Evolutionary conservation across 2,329 filamentous ascomycete species (phyloP).

Genomic region (Diaporthe australafricana): DNA sequence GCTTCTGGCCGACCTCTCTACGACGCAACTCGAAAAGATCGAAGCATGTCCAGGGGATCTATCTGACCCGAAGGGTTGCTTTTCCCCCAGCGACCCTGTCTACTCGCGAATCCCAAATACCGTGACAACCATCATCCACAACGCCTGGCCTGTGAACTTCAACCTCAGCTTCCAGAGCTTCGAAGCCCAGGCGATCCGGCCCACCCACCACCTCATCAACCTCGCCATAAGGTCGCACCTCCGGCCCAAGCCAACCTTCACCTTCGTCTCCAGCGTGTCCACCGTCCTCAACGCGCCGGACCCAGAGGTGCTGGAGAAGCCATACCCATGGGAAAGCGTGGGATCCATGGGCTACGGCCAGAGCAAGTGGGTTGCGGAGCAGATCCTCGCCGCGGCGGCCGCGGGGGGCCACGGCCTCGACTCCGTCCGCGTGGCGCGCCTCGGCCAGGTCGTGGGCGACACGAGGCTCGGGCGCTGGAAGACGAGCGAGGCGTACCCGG

Average conservation of each 20-base stretch:
- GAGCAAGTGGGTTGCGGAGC: slow-evolving; percentile 53
- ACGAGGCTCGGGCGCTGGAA: slow-evolving; percentile 24
- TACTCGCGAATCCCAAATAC: neutral
- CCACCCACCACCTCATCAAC: slow-evolving; percentile 51
- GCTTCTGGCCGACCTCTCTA: neutral
- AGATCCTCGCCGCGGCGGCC: slow-evolving; percentile 43
- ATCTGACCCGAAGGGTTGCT: neutral
- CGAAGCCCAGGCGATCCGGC: slow-evolving; percentile 54
- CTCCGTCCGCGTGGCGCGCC: slow-evolving; percentile 47
- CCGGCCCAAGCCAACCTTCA: slow-evolving; percentile 13
- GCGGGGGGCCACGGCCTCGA: slow-evolving; percentile 43
- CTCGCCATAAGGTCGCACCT: slow-evolving; percentile 40
- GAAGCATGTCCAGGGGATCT: slow-evolving; percentile 14
- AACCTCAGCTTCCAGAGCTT: slow-evolving; percentile 25
- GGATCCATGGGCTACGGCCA: slow-evolving; percentile 48
- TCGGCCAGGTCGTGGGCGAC: slow-evolving; percentile 50
- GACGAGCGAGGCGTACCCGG: slow-evolving; percentile 21
- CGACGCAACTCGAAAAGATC: neutral
- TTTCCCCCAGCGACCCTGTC: neutral
- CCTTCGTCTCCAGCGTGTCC: slow-evolving; percentile 20
- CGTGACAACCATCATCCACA: slow-evolving; percentile 4
- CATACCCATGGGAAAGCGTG: slow-evolving; percentile 43
- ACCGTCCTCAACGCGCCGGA: neutral
- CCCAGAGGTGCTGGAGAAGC: slow-evolving; percentile 37
- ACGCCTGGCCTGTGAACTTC: slow-evolving; percentile 29